A percentile compares a stretch with the other conserved stretches of the same genome.
Evolutionary conservation across 345 rosid genomes (phyloP).

Genomic region (Xanthoceras sorbifolium): DNA sequence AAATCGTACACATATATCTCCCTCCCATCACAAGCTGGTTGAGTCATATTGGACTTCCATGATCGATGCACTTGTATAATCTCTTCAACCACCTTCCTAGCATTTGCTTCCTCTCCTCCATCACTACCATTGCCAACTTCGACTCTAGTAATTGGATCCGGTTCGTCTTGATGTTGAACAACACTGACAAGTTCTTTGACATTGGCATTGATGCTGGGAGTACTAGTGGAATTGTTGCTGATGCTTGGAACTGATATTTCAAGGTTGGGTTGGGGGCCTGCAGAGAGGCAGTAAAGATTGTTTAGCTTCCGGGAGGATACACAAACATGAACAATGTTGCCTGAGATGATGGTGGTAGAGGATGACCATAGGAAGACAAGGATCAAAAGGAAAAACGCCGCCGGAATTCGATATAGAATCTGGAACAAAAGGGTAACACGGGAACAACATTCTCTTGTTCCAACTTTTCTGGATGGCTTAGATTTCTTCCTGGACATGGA

Average conservation of each 20-base stretch:
- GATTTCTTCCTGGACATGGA: constrained; percentile 52
- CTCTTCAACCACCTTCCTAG: constrained; percentile 43
- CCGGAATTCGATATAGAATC: constrained; percentile 51
- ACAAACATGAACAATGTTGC: constrained; percentile 65
- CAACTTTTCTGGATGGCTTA: constrained; percentile 34
- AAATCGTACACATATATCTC: constrained; percentile 74
- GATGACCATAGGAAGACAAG: constrained; percentile 71
- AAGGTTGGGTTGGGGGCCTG: constrained; percentile 62
- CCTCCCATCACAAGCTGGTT: constrained; percentile 46
- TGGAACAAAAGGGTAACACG: constrained; percentile 31
- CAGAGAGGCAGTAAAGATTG: constrained; percentile 80
- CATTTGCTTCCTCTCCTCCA: constrained; percentile 39
- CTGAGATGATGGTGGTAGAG: constrained; percentile 68
- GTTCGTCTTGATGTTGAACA: constrained; percentile 13
- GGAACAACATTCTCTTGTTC: constrained; percentile 26
- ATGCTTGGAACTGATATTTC: constrained; percentile 37
- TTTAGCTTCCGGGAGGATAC: constrained; percentile 78
- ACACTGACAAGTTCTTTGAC: constrained; percentile 23
- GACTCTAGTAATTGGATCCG: constrained; percentile 2
- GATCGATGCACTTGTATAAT: constrained; percentile 62
- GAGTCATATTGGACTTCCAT: constrained; percentile 36
- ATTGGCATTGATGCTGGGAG: constrained; percentile 13
- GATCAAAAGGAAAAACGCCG: constrained; percentile 42
- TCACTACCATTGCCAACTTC: neutral
- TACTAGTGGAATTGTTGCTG: constrained; percentile 15